These are phyloP conservation scores for Colletotrichum higginsianum DNA, from an alignment of 2,329 filamentous ascomycete genomes.

Conservation along the genomic window DNA sequence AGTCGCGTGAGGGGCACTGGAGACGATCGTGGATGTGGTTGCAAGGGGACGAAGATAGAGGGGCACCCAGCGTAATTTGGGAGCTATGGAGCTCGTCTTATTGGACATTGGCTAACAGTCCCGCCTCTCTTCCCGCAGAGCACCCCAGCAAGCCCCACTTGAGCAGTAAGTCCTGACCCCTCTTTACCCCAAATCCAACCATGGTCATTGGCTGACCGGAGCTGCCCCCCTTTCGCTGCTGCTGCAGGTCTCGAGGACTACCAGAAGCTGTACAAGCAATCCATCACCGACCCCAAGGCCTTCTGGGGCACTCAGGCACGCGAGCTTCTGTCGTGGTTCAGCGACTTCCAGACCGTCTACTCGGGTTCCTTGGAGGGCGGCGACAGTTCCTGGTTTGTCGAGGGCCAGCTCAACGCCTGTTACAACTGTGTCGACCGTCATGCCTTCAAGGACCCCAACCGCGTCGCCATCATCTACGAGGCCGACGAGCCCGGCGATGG, in stretches of 20 bases:
- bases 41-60: constrained; percentile 30
- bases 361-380: constrained; percentile 82
- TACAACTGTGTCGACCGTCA: constrained; percentile 99
- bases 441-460: constrained; percentile 93
- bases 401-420: constrained; percentile 93
- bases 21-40: constrained; percentile 17
- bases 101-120: constrained; percentile 50
- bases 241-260: constrained; percentile 75
- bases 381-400: constrained; percentile 94
- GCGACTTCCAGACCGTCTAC: constrained; percentile 91
- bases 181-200: constrained; percentile 40
- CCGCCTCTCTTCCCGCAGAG: constrained; percentile 62
- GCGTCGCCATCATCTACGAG: constrained; percentile 98
- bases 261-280: constrained; percentile 81
- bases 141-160: constrained; percentile 80
- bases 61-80: constrained; percentile 21
- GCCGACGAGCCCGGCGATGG: constrained; percentile 91
- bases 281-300: constrained; percentile 87
- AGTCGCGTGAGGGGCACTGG: constrained; percentile 42
- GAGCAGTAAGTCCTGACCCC: constrained; percentile 63
- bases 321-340: constrained; percentile 90
- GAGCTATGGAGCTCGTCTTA: constrained; percentile 26
- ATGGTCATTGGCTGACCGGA: constrained; percentile 39
- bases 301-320: constrained; percentile 93
- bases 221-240: constrained; percentile 23